Evolutionary conservation across 2,329 filamentous ascomycete genomes (phyloP).

Genomic region (Domatiomyces catenatus): DNA sequence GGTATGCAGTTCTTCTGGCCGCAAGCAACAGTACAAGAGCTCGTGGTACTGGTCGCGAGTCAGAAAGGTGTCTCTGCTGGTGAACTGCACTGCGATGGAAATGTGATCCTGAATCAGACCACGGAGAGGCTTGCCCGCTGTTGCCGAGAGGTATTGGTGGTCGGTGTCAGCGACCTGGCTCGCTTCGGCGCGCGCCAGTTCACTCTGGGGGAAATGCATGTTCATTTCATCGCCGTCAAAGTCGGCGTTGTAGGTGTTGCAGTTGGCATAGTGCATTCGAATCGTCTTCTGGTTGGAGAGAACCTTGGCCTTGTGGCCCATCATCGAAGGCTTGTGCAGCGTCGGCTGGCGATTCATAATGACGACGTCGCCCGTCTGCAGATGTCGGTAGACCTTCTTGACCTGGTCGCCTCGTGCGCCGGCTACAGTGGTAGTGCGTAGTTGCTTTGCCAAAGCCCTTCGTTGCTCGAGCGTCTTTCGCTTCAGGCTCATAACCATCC

Average conservation of each 20-base stretch:
- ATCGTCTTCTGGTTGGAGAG: conserved; percentile 91
- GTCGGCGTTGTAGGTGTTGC: conserved; percentile 98
- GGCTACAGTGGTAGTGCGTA: conserved; percentile 68
- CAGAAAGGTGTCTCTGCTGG: conserved; percentile 83
- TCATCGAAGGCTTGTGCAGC: conserved; percentile 95
- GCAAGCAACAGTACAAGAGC: conserved; percentile 75
- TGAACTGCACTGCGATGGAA: conserved; percentile 81
- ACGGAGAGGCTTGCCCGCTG: conserved; percentile 80
- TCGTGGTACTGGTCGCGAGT: conserved; percentile 78
- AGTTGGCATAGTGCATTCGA: conserved; percentile 99
- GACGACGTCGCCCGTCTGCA: conserved; percentile 92
- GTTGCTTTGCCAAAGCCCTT: conserved; percentile 76
- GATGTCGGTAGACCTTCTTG: conserved; percentile 92
- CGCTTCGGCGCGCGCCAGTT: conserved; percentile 82
- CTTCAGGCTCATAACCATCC: conserved; percentile 73
- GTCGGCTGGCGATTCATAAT: conserved; percentile 98
- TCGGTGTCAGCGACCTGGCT: conserved; percentile 90
- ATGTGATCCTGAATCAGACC: conserved; percentile 98
- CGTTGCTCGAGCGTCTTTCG: conserved; percentile 81
- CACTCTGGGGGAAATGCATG: conserved; percentile 98
- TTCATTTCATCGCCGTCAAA: conserved; percentile 99
- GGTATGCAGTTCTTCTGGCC: conserved; percentile 82
- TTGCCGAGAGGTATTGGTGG: conserved; percentile 89
- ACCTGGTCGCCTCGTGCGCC: conserved; percentile 61
- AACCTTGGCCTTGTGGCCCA: conserved; percentile 89